Conservation (phyloP, 2,329 filamentous ascomycete genomes). For the Beauveria caledonica region DNA sequence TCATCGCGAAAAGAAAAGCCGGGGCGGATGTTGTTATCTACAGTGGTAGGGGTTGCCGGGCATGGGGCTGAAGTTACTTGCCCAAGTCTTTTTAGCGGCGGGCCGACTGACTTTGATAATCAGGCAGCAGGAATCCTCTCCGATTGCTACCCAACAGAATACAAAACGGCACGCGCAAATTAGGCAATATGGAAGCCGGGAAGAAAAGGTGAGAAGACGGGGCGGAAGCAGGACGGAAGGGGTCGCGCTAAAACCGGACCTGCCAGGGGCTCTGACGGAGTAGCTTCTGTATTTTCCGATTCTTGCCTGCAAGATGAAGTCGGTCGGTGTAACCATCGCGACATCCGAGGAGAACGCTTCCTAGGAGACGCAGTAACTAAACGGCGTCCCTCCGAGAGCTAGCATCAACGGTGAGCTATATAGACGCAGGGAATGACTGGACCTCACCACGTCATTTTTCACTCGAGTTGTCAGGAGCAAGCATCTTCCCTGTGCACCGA, state of each 20-base stretch:
- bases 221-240: not conserved
- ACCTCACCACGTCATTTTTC: too few relatives aligned
- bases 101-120: not conserved
- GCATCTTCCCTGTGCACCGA: too few relatives aligned
- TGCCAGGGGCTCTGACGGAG: not conserved
- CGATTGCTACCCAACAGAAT: not conserved
- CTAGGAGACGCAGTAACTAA: not conserved
- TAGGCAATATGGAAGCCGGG: not conserved
- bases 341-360: not conserved
- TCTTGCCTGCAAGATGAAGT: not conserved
- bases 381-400: too few relatives aligned
- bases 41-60: not conserved
- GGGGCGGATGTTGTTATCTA: not conserved
- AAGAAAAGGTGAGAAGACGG: not conserved
- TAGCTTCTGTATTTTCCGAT: not conserved
- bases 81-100: not conserved
- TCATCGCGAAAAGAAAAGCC: not conserved
- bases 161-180: not conserved
- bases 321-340: not conserved
- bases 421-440: too few relatives aligned
- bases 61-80: not conserved
- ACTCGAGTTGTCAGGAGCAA: too few relatives aligned
- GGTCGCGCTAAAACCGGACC: not conserved
- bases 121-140: not conserved
- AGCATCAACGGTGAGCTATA: too few relatives aligned